Evolutionary conservation across 306 rosid genomes (phyloP), one percentile per base, ranked within the genome.

Genomic region (Dalbergia cochinchinensis): DNA sequence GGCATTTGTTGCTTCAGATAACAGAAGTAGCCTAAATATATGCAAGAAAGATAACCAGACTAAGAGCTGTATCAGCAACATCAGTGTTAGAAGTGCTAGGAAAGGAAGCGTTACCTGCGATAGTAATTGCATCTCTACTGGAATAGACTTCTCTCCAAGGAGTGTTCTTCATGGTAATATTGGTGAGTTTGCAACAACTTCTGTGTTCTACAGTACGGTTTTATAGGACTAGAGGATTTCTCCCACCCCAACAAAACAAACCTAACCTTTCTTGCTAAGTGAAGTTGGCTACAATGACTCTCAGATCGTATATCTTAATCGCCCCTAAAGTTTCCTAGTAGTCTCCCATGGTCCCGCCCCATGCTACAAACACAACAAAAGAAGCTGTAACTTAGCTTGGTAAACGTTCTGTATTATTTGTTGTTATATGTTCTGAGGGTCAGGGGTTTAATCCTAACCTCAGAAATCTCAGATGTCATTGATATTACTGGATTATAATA

Each of bases 121-220:
- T 65, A 65, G 77, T 48, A 85, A 69, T 60, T 14, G 79, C 34
- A 47, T 80, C 50, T 65, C 91, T 39, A 77, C 69, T 1, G 86
- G 89, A 73, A 76, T 87, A 37, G 92, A 84, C 71, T 87, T 94
- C 87, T 92, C 98, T 45, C 96, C 96, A 2, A 88, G 59, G 77
- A 94, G 97, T 64, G 96, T 92, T 84, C 94, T 92, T 80, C 94
- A 85, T 85, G 97, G 89, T 88, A 84, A 60, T 44, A 54, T 22
- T 51, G 44, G 80, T 48, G 76, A 73, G 20, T 58, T 42, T 71
- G 57, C 71, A 45, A 34, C 18, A n/a, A 55, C 33, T 71, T 70
- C 7, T 45, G 18, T 55, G 7, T 41, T 70, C 50, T 13, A 18
- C 14, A 34, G 18, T 74, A 3, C 20, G 10, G 13, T 35, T 39